phyloP scores from a whole-genome alignment of 176 grass and related monocot genomes.

The Tillandsia leiboldiana region DNA sequence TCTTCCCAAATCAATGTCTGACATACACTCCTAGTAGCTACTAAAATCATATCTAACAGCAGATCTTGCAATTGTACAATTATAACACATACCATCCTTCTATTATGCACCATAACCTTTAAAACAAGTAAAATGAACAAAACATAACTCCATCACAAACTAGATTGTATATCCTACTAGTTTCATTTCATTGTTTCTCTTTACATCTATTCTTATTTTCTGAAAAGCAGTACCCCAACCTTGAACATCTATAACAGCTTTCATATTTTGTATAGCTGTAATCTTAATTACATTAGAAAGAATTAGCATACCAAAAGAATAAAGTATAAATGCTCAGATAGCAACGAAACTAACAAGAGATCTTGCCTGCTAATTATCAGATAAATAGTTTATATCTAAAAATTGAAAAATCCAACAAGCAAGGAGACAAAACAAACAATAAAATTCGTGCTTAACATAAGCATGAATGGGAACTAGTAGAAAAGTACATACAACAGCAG shows the following conservation, averaged over 20 bases:
- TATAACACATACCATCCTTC: no score
- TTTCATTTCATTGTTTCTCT: neutral
- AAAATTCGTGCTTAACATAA: neutral
- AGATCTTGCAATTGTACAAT: no score
- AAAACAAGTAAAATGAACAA: neutral
- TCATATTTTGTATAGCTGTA: neutral
- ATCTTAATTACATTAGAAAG: neutral
- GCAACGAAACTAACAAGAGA: neutral
- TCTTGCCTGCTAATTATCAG: neutral
- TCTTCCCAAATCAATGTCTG: no score
- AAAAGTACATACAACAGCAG: slow-evolving; percentile 63
- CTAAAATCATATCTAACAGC: no score
- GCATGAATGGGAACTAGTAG: slow-evolving; percentile 9
- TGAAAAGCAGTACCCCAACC: neutral
- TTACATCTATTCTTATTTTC: neutral
- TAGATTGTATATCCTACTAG: neutral
- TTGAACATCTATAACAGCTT: neutral
- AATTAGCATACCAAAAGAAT: neutral
- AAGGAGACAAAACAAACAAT: neutral
- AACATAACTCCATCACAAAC: neutral
- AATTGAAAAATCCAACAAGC: neutral
- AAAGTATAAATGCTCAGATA: neutral
- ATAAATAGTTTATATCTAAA: neutral
- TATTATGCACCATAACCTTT: neutral
- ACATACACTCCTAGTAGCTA: no score